phyloP scores from a whole-genome alignment of 2,329 filamentous ascomycete genomes.

The Cladobotryum protrusum region DNA sequence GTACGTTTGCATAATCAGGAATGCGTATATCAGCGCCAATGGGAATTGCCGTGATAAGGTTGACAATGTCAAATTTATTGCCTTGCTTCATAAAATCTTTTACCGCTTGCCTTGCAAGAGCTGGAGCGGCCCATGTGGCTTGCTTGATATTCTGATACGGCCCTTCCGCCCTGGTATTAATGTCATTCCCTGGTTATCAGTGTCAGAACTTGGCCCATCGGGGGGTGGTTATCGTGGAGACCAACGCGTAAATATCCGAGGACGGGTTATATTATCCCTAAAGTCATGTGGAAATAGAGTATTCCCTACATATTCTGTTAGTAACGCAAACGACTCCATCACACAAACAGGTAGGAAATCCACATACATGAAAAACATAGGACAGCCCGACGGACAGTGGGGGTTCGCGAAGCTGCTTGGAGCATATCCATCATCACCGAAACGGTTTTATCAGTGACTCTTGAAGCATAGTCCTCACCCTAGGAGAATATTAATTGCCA shows the following conservation, averaged over 20 bases:
- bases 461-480: conserved; percentile 8
- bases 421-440: conserved; percentile 9
- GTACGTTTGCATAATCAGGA: neutral
- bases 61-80: conserved; percentile 11
- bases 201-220: neutral
- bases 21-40: conserved; percentile 12
- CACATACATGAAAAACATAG: conserved; percentile 14
- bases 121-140: conserved; percentile 15
- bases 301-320: conserved; percentile 3
- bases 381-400: conserved; percentile 12
- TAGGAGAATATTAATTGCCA: neutral
- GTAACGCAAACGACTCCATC: no score
- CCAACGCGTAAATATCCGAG: conserved; percentile 11
- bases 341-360: no score
- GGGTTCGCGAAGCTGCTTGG: conserved; percentile 6
- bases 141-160: conserved; percentile 10
- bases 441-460: conserved; percentile 10
- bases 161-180: conserved; percentile 1
- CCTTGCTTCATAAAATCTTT: conserved; percentile 1
- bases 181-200: neutral
- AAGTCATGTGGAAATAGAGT: conserved; percentile 13
- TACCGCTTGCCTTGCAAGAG: conserved; percentile 4
- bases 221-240: neutral
- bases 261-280: conserved; percentile 10
- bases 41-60: conserved; percentile 13